Base-by-base conservation (phyloP, 177 flowering plant species). In the Telopea speciosissima region DNA sequence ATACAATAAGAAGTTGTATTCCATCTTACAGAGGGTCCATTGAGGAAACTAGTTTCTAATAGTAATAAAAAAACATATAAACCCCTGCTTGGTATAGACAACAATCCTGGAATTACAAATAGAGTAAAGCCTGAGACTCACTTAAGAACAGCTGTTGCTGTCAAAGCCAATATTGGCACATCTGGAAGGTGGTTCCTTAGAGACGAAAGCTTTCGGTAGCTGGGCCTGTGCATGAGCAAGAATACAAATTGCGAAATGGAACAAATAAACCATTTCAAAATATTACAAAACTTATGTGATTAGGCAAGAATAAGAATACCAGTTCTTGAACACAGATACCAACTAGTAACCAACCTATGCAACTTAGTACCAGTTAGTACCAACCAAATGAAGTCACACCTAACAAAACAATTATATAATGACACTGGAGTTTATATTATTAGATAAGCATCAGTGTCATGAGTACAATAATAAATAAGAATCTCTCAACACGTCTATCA, bases 101-200 rank as follows among this genome's bases (percentile, higher is more conserved):
- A 28, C n/a, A 28, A 9, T 28, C 8, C 14, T 54, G 54, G 40
- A 36, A 17, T 26, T 63, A 26, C 13, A 24, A 54, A 72, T n/a
- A 68, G 61, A 72, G 45, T 17, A 40, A 22, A 56, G 36, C 19
- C 22, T 1, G 63, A 70, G 23, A 86, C 90, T 87, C 77, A 91
- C 98, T 91, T 91, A n/a, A 96, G 98, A 83, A 77, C 96, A 78
- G 97, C 98, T 62, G 97, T 93, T 64, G 97, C 97, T 63, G 98
- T 93, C 87, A 93, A 81, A 66, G 98, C 98, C 76, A 93, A 74
- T 74, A 93, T 85, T 49, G 97, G 97, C 68, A 91, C 82, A 75
- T 80, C 83, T 59, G 92, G 89, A 28, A 93, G 79, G 67, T 23
- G 81, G 54, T 76, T 82, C 77, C 98, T 88, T 73, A 93, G 77